Conservation (phyloP, 345 rosid genomes). For the Ceriops decandra region DNA sequence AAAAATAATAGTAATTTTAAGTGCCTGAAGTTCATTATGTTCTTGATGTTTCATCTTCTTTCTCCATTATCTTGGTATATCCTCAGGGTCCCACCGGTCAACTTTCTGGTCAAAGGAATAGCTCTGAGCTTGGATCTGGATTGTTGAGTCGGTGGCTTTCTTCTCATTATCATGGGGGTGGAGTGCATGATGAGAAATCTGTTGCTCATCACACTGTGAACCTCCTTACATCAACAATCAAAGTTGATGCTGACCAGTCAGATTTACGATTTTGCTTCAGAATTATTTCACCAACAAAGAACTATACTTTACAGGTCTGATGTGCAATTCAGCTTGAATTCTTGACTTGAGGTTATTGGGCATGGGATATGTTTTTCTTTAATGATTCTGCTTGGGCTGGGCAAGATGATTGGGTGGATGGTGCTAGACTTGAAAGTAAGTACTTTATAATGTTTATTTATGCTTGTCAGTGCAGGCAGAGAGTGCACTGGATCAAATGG, state of each 20-base stretch:
- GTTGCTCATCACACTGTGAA: constrained; percentile 99
- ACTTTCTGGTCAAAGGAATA: constrained; percentile 79
- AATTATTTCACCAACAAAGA: constrained; percentile 95
- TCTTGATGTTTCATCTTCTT: constrained; percentile 1
- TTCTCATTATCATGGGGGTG: constrained; percentile 77
- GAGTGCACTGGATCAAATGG: constrained; percentile 96
- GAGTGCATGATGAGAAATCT: constrained; percentile 96
- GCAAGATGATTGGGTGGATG: neutral
- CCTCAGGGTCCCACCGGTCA: constrained; percentile 72
- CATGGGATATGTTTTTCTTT: constrained; percentile 3
- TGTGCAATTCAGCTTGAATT: constrained; percentile 20
- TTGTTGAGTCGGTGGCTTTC: constrained; percentile 94
- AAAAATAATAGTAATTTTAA: neutral
- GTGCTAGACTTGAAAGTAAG: neutral
- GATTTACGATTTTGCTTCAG: constrained; percentile 98
- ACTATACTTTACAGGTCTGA: constrained; percentile 96
- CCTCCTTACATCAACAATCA: constrained; percentile 97
- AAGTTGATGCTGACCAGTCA: constrained; percentile 95
- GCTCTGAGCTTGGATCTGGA: constrained; percentile 97
- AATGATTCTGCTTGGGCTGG: neutral
- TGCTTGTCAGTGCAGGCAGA: constrained; percentile 97
- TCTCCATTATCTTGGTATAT: constrained; percentile 6
- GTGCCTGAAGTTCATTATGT: constrained; percentile 9
- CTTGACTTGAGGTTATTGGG: constrained; percentile 11
- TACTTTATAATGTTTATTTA: constrained; percentile 37